Conservation (phyloP, 2,329 filamentous ascomycete genomes). For the Septoria linicola region DNA sequence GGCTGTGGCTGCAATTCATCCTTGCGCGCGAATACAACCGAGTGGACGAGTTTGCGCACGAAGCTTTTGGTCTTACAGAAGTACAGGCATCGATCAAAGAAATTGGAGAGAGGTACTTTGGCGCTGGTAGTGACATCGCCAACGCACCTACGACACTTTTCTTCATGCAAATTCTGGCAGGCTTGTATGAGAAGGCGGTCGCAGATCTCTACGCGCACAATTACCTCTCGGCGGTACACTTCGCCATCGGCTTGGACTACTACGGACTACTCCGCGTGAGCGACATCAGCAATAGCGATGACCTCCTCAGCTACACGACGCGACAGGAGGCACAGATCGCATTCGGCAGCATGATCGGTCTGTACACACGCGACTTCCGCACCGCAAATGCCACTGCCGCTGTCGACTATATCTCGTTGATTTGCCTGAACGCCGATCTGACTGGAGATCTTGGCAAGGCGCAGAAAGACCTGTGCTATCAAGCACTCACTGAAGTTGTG, state of each 20-base stretch:
- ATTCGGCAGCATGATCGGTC: constrained; percentile 88
- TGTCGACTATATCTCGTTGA: constrained; percentile 86
- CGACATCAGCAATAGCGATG: constrained; percentile 71
- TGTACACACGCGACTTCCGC: constrained; percentile 95
- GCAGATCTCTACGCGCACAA: constrained; percentile 89
- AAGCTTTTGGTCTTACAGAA: constrained; percentile 62
- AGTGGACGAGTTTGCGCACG: constrained; percentile 61
- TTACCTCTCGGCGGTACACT: constrained; percentile 91
- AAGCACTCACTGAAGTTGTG: constrained; percentile 88
- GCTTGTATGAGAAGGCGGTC: constrained; percentile 91
- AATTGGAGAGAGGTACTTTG: constrained; percentile 88
- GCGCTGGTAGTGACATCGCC: constrained; percentile 74
- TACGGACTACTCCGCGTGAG: constrained; percentile 87
- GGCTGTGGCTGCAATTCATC: constrained; percentile 66
- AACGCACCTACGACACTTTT: constrained; percentile 88
- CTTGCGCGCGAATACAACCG: constrained; percentile 62
- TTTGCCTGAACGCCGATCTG: constrained; percentile 87
- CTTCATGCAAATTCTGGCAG: constrained; percentile 83
- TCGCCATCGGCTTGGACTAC: constrained; percentile 82
- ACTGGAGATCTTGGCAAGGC: constrained; percentile 70
- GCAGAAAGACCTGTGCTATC: constrained; percentile 81
- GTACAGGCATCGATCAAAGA: constrained; percentile 80
- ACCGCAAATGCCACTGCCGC: constrained; percentile 85
- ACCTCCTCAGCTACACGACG: constrained; percentile 65
- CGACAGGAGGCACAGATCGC: constrained; percentile 78